Evolutionary conservation across 805 yeast species (phyloP).

Genomic region (Kluyveromyces starmeri): DNA sequence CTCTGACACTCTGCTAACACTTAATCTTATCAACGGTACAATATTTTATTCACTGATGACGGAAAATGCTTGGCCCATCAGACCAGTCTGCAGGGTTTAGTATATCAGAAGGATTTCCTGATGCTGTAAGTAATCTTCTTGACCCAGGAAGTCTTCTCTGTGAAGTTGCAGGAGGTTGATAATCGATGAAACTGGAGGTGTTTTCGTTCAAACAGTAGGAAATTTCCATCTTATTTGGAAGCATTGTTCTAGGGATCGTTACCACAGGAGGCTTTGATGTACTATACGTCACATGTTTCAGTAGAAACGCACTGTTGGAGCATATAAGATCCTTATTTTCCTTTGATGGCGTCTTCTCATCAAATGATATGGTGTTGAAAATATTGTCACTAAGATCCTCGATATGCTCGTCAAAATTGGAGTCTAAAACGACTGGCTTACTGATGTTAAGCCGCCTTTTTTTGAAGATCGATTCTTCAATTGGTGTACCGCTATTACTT

Average conservation of each 20-base stretch:
- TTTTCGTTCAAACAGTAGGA: constrained; percentile 8
- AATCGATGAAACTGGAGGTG: constrained; percentile 3
- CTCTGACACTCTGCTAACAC: no score
- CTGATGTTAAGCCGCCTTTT: constrained; percentile 3
- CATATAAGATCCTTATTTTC: constrained; percentile 3
- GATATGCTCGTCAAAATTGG: constrained; percentile 1
- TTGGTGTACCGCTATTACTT: constrained; percentile 4
- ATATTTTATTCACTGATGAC: no score
- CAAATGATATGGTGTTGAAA: constrained; percentile 3
- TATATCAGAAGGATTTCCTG: constrained; percentile 10
- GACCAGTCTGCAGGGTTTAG: constrained; percentile 10
- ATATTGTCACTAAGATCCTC: constrained; percentile 2
- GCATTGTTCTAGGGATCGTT: constrained; percentile 6
- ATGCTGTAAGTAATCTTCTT: constrained; percentile 8
- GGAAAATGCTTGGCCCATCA: constrained; percentile 20
- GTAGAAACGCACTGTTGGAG: constrained; percentile 2
- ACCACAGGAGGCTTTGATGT: constrained; percentile 1
- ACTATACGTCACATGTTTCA: constrained; percentile 4
- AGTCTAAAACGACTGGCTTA: constrained; percentile 2
- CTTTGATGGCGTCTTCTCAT: constrained; percentile 1
- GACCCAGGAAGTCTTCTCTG: constrained; percentile 3
- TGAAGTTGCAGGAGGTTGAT: constrained; percentile 3
- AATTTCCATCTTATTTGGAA: constrained; percentile 10
- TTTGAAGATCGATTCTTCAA: constrained; percentile 4
- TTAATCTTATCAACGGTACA: no score